Percentiles rank a stretch among this genome's conserved stretches.
Evolutionary conservation across 805 yeast genomes (phyloP).

Genomic region (Saccharomyces mikatae): DNA sequence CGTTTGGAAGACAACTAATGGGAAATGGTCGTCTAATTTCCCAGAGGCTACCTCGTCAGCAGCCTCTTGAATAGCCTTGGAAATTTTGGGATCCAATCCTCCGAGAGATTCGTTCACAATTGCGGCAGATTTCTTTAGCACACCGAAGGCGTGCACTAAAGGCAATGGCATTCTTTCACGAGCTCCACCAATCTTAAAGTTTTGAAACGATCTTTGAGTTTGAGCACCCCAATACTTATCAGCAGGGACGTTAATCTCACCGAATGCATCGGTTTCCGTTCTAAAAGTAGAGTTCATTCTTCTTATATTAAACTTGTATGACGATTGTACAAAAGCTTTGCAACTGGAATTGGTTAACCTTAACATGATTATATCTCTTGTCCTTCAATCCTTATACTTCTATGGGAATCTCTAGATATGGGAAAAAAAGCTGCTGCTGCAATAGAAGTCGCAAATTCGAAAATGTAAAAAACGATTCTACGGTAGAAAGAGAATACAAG

Average conservation of each 20-base stretch:
- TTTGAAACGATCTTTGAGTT: conserved; percentile 85
- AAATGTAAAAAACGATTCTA: background rate
- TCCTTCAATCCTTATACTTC: background rate
- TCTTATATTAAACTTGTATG: conserved; percentile 1
- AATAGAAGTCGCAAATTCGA: background rate
- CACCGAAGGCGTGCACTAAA: conserved; percentile 83
- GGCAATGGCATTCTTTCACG: conserved; percentile 90
- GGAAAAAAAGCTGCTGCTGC: background rate
- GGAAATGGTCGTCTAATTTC: conserved; percentile 88
- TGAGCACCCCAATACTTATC: conserved; percentile 97
- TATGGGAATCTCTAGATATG: background rate
- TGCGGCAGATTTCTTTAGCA: conserved; percentile 91
- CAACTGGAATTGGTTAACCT: background rate
- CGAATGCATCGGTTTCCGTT: conserved; percentile 91
- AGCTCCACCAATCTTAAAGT: conserved; percentile 92
- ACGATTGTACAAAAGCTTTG: background rate
- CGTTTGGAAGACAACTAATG: conserved; percentile 96
- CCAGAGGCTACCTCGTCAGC: conserved; percentile 94
- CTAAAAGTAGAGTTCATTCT: conserved; percentile 30
- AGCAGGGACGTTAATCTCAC: conserved; percentile 85
- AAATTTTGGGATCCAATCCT: conserved; percentile 70
- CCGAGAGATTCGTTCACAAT: conserved; percentile 80
- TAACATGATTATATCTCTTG: background rate
- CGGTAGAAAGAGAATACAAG: background rate
- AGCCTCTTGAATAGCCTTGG: conserved; percentile 82